Base-by-base conservation (phyloP, 176 grass and related monocot genomes). In the Olyra latifolia region DNA sequence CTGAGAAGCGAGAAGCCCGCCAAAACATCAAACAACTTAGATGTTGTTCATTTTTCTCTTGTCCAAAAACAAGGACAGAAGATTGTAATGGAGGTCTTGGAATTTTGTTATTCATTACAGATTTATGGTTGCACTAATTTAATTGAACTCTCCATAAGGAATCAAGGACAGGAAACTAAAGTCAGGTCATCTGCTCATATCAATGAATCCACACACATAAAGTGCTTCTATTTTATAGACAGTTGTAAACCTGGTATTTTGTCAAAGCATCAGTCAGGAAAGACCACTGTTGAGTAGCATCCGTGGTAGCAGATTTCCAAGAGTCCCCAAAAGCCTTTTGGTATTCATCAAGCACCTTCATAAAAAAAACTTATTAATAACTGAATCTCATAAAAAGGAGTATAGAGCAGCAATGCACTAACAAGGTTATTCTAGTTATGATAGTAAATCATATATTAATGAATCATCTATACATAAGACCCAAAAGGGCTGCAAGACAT, bases 321-420 rank as follows among this genome's bases (percentile, higher is more conserved):
- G 88, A 86, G 58, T 99, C 93, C 50, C 92, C 95, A 89, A 93
- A 98, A 85, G 88, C 66, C 80, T 99, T 99, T 77, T 96, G 93
- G 87, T 99, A 99, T 88, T 99, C 97, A 76, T 99, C 97, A 73
- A 99, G 86, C 49, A 99, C 93, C 97, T 99, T 81, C 77, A 93
- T 28, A 61, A 69, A 78, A 80, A 77, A 29, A 69, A 53, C 42
- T 22, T 56, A 73, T 67, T 19, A 19, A 61, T 27, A 52, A 72
- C 14, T 61, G 44, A 50, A 64, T 67, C 44, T 59, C 30, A 66
- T 1, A 54, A 81, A 70, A 32, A 30, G 32, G 32, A 71, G 14
- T 54, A 16, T 41, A 74, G 0, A 11, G 32, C 73, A 54, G 45
- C 42, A 30, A 13, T 55, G 69, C 45, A 20, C 46, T n/a, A 53